Base-by-base conservation (phyloP, 2,329 filamentous ascomycete species). In the Penicillium sp. region DNA sequence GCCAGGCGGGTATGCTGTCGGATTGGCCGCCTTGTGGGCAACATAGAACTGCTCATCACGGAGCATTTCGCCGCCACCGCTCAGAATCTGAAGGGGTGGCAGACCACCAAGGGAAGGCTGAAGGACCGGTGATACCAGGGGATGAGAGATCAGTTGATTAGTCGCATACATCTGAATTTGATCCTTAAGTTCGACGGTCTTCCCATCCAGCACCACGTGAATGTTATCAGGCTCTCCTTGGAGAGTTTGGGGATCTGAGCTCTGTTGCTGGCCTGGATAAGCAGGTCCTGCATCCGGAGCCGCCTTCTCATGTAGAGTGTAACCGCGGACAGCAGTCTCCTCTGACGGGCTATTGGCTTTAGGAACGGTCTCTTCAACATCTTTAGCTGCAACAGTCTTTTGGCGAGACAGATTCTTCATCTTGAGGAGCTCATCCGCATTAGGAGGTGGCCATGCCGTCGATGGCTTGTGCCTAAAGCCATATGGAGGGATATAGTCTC, bases 41-140 rank as follows among this genome's bases (percentile, higher is more conserved):
- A 98, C 70, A 62, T 96, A 97, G 52, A 98, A 90, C 70, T 98
- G 95, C 74, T 99, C 95, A 67, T 99, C 95, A 13, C 91, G 86
- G 19, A 99, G 81, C 49, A 96, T 83, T 72, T 99, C 95, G 1
- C 90, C 93, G 5, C 93, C 93, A 4, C 93, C 95, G 1, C 89
- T 88, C 70, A 96, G 86, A 44, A 99, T 89, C 6, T 96, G 81
- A 27, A 98, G 77, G 0, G 95, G 95, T 0, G 93, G 93, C 3
- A 99, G 81, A 0, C 95, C 95, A 43, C 95, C 95, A 0, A 99
- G 82, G 0, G 91, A 93, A 1, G 93, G 88, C 65, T 97, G 92
- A 68, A 97, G 82, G 3, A 92, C 83, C 1, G 95, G 92, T 51
- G 93, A 98, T 4, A 98, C 93, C 2, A 98, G 78, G 0, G 95